Percentiles rank a stretch among this genome's conserved stretches.
Evolutionary conservation across 78 protist genomes (phyloP).

Genomic region (Guillardia theta): DNA sequence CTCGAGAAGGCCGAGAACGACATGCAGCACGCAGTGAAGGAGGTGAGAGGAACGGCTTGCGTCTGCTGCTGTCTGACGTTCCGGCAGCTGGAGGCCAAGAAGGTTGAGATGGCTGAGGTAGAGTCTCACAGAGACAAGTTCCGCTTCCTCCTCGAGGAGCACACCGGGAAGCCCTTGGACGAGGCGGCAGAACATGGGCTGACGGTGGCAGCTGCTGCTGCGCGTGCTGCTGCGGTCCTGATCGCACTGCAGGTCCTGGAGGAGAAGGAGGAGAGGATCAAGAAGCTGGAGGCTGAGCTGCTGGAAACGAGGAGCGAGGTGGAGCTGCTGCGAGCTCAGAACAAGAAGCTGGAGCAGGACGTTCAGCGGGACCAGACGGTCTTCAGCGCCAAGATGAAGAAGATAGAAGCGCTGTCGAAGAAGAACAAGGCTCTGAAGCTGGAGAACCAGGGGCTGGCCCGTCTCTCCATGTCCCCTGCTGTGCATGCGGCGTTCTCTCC

Average conservation of each 20-base stretch:
- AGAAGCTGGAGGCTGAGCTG: slow-evolving; percentile 4
- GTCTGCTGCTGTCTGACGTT: neutral
- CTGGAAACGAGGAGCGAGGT: neutral
- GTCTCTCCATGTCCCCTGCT: neutral
- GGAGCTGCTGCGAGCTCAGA: neutral
- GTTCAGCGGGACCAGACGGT: neutral
- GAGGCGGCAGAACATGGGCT: neutral
- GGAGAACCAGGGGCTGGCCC: neutral
- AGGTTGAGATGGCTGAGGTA: neutral
- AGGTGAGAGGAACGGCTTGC: neutral
- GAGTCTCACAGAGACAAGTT: neutral
- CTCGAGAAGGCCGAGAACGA: neutral
- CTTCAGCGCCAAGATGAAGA: slow-evolving; percentile 31
- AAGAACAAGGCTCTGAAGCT: slow-evolving; percentile 11
- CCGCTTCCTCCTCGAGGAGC: neutral
- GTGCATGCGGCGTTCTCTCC: neutral
- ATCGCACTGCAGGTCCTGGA: neutral
- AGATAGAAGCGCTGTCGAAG: neutral
- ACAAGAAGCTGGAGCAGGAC: neutral
- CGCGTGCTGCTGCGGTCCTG: too few species aligned
- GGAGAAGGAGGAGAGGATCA: neutral
- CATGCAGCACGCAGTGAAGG: neutral
- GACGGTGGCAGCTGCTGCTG: neutral
- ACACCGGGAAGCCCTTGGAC: neutral
- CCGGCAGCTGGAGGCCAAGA: neutral